Conservation (phyloP, 2,329 filamentous ascomycete genomes). For the Penicillium decumbens region DNA sequence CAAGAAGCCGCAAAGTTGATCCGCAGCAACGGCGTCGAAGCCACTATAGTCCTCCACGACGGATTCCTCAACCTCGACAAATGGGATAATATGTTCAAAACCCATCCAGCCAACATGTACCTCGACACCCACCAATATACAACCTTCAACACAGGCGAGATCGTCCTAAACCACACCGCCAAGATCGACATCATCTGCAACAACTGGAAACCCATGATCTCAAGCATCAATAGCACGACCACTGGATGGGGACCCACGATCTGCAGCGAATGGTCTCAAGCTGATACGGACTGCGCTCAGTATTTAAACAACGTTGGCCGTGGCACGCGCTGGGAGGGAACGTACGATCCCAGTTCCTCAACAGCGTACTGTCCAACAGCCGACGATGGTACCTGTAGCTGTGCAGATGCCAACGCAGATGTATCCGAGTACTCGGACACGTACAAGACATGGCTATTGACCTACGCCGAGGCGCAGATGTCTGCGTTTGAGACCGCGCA, state of each 20-base stretch:
- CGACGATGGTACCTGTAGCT: conserved; percentile 62
- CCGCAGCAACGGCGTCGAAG: conserved; percentile 67
- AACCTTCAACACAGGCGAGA: conserved; percentile 89
- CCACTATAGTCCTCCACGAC: conserved; percentile 80
- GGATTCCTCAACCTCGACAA: conserved; percentile 88
- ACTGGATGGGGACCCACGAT: conserved; percentile 90
- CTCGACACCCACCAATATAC: conserved; percentile 99
- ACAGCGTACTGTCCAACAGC: conserved; percentile 68
- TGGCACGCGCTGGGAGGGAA: conserved; percentile 89
- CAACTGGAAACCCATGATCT: conserved; percentile 77
- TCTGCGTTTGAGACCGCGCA: conserved; percentile 83
- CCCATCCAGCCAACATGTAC: conserved; percentile 63
- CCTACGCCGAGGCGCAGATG: conserved; percentile 97
- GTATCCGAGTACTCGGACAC: conserved; percentile 60
- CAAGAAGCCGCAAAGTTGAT: conserved; percentile 66
- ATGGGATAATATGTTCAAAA: conserved; percentile 79
- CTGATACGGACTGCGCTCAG: conserved; percentile 87
- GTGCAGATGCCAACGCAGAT: conserved; percentile 70
- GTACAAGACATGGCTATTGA: conserved; percentile 81
- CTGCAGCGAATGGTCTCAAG: conserved; percentile 95
- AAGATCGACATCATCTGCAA: conserved; percentile 85
- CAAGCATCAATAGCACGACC: conserved; percentile 63
- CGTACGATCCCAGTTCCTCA: conserved; percentile 62
- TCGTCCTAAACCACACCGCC: conserved; percentile 71
- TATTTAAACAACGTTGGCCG: conserved; percentile 85